Evolutionary conservation across 1,284 basidiomycete species (phyloP), one percentile per base, ranked within the genome.

Genomic region (Ganoderma sinense): DNA sequence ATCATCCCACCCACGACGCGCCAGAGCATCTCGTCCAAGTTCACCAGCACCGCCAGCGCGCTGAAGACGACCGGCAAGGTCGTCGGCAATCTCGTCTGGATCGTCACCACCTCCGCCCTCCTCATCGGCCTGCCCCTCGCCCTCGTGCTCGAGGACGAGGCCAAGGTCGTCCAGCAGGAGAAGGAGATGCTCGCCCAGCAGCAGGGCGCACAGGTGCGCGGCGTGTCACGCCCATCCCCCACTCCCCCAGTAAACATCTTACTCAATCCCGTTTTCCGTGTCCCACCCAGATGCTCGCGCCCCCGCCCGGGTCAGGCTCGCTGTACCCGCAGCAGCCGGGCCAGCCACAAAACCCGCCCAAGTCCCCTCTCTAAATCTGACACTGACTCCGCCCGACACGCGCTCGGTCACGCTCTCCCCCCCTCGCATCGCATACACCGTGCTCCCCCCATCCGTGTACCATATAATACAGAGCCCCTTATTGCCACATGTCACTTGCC

Each of bases 181-280:
- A 93, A 95, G 84, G 97, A 99, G 82, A 91, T 97, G 88, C 84
- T 95, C 75, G 94, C 95, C 65, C 96, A 98, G 82, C 96, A 96
- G 81, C 92, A 95, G 78, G 97, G 97, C 51, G 92, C 92, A 23
- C 95, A 97, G 83, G 73, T 74, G 66, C 64, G 73, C 26, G 26
- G 14, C 53, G 53, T 33, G 41, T 40, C 36, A 39, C 31, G 26
- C 33, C 26, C 56, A 29, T n/a, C 58, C 4, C 11, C 31, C 29
- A 2, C 20, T 23, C 23, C 33, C 13, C 18, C 20, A 20, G 18
- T 23, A n/a, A 26, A 13, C 11, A 13, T 40, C 11, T 18, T 40
- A 39, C 45, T 43, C n/a, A 29, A 33, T 18, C 11, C 26, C n/a
- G 16, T 14, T 23, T 20, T 40, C 33, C 14, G 16, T 31, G n/a